These are phyloP conservation scores for Lactifluus pinguis DNA, from an alignment of 768 basidiomycete species.

Conservation along the genomic window DNA sequence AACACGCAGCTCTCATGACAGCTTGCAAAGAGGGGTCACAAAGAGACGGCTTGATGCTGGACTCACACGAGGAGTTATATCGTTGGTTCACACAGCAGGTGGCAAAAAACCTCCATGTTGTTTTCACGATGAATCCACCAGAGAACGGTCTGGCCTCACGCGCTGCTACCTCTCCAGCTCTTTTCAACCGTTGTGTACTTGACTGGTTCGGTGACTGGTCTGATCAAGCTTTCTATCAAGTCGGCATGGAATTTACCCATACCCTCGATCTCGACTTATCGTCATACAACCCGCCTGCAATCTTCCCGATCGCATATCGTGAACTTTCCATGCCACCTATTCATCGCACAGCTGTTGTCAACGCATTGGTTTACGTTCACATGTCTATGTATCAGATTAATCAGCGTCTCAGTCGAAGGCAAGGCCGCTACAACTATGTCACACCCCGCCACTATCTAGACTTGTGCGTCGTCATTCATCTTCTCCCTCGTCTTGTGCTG, in stretches of 20 bases:
- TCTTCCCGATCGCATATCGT: slow-evolving; percentile 87
- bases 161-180: slow-evolving; percentile 93
- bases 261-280: slow-evolving; percentile 87
- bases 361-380: slow-evolving; percentile 89
- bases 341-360: slow-evolving; percentile 86
- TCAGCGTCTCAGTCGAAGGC: slow-evolving; percentile 76
- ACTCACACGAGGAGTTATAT: slow-evolving; percentile 95
- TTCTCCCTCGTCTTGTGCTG: slow-evolving; percentile 1
- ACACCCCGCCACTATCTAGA: slow-evolving; percentile 98
- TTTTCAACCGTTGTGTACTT: slow-evolving; percentile 98
- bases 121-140: slow-evolving; percentile 99
- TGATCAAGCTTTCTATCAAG: slow-evolving; percentile 96
- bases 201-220: slow-evolving; percentile 99
- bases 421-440: slow-evolving; percentile 94
- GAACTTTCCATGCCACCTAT: slow-evolving; percentile 77
- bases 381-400: slow-evolving; percentile 85
- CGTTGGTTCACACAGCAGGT: slow-evolving; percentile 99
- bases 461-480: slow-evolving; percentile 56
- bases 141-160: slow-evolving; percentile 92
- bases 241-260: slow-evolving; percentile 93
- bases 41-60: slow-evolving; percentile 94
- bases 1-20: slow-evolving; percentile 95
- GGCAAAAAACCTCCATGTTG: slow-evolving; percentile 94
- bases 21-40: slow-evolving; percentile 99
- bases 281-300: slow-evolving; percentile 65